These are phyloP conservation scores for Phaeosphaeriaceae sp. DNA, from an alignment of 2,329 filamentous ascomycete species.

Conservation along the genomic window DNA sequence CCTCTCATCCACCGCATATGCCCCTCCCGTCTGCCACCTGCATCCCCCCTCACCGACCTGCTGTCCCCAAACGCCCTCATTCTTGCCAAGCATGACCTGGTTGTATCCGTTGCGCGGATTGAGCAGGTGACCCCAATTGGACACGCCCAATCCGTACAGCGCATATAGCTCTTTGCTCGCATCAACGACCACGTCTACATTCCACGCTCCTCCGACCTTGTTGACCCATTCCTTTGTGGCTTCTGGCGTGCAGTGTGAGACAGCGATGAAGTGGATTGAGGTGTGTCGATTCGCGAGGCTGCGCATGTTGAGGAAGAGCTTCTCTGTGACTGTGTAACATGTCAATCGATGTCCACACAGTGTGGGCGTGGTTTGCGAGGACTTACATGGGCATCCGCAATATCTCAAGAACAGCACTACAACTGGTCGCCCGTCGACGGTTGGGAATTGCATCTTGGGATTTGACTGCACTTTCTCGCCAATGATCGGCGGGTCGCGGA, in stretches of 20 bases:
- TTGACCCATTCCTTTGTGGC: constrained; percentile 66
- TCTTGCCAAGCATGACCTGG: constrained; percentile 44
- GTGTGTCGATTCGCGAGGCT: constrained; percentile 61
- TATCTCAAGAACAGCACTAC: constrained; percentile 43
- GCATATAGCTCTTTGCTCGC: constrained; percentile 65
- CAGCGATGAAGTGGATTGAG: constrained; percentile 62
- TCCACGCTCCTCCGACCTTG: constrained; percentile 65
- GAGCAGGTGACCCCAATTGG: constrained; percentile 43
- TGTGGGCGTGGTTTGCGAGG: not conserved
- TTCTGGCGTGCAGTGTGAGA: constrained; percentile 65
- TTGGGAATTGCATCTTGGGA: constrained; percentile 40
- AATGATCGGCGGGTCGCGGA: constrained; percentile 35
- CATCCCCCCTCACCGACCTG: constrained; percentile 44
- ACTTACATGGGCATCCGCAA: constrained; percentile 46
- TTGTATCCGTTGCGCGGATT: constrained; percentile 46
- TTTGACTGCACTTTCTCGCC: constrained; percentile 36
- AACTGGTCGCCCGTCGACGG: constrained; percentile 37
- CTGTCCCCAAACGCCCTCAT: constrained; percentile 44
- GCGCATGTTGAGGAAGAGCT: constrained; percentile 64
- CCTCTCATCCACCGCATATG: constrained; percentile 40
- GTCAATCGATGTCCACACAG: constrained; percentile 1
- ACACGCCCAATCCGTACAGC: constrained; percentile 64
- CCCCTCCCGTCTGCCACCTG: constrained; percentile 45
- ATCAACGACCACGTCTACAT: constrained; percentile 63
- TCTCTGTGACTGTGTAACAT: constrained; percentile 37